Base-by-base conservation (phyloP, 1,284 basidiomycete species). In the Cryptococcus hybrid region DNA sequence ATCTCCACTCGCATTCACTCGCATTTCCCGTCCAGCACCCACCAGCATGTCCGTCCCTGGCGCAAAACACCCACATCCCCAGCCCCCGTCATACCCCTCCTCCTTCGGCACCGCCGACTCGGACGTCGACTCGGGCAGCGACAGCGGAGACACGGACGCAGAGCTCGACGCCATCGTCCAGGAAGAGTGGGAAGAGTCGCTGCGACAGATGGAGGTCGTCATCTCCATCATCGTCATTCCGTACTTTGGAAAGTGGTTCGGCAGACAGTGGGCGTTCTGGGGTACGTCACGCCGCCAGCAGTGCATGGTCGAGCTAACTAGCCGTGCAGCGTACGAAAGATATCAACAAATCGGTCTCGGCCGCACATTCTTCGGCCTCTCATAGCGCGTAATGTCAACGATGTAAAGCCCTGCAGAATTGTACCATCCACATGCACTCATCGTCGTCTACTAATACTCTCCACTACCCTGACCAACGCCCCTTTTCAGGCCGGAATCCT, bases 181-280 rank as follows among this genome's bases (percentile, higher is more conserved):
- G 75, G 83, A 88, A 68, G 92, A 96, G 80, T 95, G 92, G 92
- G 88, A 92, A 69, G 92, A 95, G 76, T 89, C 87, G 69, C 69
- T 95, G 54, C 80, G 85, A 62, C 90, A 96, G 75, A 82, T 96
- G 48, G 86, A 90, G 70, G 84, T 90, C 67, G 83, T 95, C 35
- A 75, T 91, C 56, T 84, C 88, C 45, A 81, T 92, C 59, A 86
- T 94, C 45, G 79, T 94, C 51, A 80, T 95, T 56, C 92, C 92
- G 2, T 88, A 87, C 79, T 76, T 92, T 59, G 92, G 92, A 48
- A 93, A 90, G 74, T 94, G 87, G 85, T 76, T 92, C 45, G 92
- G 92, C 38, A 82, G 92, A 65, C 84, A 84, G 72, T 90, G 88
- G 83, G 90, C 88, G 65, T 84, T 91, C 71, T 90, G 88, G 86